phyloP scores from a whole-genome alignment of 2,329 filamentous ascomycete species.

The Fusarium camptoceras region DNA sequence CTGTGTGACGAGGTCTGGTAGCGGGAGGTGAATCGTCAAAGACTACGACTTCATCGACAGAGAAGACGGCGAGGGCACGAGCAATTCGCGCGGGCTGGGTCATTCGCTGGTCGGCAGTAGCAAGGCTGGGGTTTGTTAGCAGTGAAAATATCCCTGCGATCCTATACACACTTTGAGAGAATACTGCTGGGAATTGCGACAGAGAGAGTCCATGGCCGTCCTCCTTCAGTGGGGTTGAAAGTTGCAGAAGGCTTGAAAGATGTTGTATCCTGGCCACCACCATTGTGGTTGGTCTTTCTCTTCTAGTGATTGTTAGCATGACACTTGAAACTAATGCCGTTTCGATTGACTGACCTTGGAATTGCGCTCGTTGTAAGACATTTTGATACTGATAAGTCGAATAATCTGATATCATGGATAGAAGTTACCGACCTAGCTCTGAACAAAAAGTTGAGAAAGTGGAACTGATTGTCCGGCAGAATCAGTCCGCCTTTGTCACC shows the following conservation, averaged over 20 bases:
- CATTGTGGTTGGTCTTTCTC: slow-evolving; percentile 61
- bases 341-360: slow-evolving; percentile 45
- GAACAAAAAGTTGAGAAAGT: slow-evolving; percentile 40
- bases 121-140: slow-evolving; percentile 62
- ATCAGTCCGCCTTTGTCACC: slow-evolving; percentile 36
- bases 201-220: slow-evolving; percentile 79
- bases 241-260: slow-evolving; percentile 74
- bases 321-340: rapidly evolving
- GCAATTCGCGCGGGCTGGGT: slow-evolving; percentile 80
- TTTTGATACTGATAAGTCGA: slow-evolving; percentile 30
- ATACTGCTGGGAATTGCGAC: slow-evolving; percentile 84
- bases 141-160: neutral
- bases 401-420: slow-evolving; percentile 7
- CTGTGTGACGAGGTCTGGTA: slow-evolving; percentile 59
- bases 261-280: slow-evolving; percentile 52
- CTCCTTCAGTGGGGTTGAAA: slow-evolving; percentile 71
- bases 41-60: slow-evolving; percentile 84
- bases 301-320: slow-evolving; percentile 55
- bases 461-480: slow-evolving; percentile 46
- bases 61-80: slow-evolving; percentile 84
- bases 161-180: slow-evolving; percentile 71
- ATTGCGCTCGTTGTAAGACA: slow-evolving; percentile 52
- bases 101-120: slow-evolving; percentile 80
- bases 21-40: slow-evolving; percentile 75
- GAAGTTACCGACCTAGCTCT: slow-evolving; percentile 6